Base-by-base conservation (phyloP, 2,329 filamentous ascomycete genomes). In the Ophiostoma angusticollis region DNA sequence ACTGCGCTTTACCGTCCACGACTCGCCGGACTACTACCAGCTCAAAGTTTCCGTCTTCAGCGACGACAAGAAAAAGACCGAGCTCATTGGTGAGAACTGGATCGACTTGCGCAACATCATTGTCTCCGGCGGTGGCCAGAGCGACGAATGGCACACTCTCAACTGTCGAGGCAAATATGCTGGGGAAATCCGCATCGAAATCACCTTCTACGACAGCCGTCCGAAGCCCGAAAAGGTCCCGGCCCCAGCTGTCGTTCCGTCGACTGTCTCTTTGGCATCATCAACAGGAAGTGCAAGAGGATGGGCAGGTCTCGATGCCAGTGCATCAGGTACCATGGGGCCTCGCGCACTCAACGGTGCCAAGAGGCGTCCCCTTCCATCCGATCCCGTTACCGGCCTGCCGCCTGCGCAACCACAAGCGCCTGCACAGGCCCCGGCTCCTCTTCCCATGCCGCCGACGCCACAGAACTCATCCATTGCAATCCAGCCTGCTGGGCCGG, bases 1-100 rank as follows among this genome's bases (percentile, higher is more conserved):
- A 59, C 73, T 98, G 31, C 84, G 91, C 45, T 98, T 96, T 56
- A 84, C 76, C 31, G 91, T 98, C 13, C 89, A 95, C 68, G 87
- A 96, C 54, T 95, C 86, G 13, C 80, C 86, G 14, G 91, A 98
- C 61, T 98, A 98, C 65, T 86, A 85, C 61, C 84, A 87, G 56
- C 71, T 98, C 41, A 98, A 98, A 58, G 71, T 96, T 13, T 95
- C 89, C 3, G 75, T 96, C 6, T 98, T 98, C 64, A 95, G 94
- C 56, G 91, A 98, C 53, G 91, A 98, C 62, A 96, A 95, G 65
- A 93, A n/a, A n/a, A n/a, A 82, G 64, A 96, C 89, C 0, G 91
- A 98, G 49, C 61, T 98, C 47, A 95, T 98, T 51, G 91, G 91
- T 48, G 91, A 98, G 60, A 78, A 84, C 6, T 95, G 84, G 80